Percentiles rank a stretch among this genome's conserved stretches.
These are phyloP conservation scores for Collybia mongolica DNA, from an alignment of 768 basidiomycete genomes.

Conservation along the genomic window DNA sequence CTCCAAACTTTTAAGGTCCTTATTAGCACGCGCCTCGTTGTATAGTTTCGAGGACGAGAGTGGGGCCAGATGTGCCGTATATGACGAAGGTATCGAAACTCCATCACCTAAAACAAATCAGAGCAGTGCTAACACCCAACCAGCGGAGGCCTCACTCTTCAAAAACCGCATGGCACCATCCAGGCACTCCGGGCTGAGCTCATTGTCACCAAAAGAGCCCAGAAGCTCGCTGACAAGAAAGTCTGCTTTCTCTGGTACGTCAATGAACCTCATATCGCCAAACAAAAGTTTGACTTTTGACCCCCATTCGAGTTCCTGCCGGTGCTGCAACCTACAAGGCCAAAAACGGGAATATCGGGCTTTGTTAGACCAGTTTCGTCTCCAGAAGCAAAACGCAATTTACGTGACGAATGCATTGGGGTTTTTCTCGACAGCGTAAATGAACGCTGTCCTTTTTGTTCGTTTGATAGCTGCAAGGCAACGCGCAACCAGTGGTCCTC, in stretches of 20 bases:
- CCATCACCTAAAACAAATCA: slow-evolving; percentile 63
- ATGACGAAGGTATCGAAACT: slow-evolving; percentile 95
- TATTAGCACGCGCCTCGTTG: slow-evolving; percentile 71
- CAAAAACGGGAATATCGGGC: too few relatives aligned
- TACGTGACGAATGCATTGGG: slow-evolving; percentile 94
- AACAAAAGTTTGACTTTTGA: slow-evolving; percentile 77
- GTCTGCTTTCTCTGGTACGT: slow-evolving; percentile 85
- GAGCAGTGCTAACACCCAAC: too few relatives aligned
- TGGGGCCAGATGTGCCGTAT: slow-evolving; percentile 93
- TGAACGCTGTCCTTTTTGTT: slow-evolving; percentile 53
- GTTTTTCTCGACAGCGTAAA: slow-evolving; percentile 97
- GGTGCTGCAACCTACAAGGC: slow-evolving; percentile 70
- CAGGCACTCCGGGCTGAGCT: slow-evolving; percentile 95
- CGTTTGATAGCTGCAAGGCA: slow-evolving; percentile 76
- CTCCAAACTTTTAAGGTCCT: slow-evolving; percentile 74
- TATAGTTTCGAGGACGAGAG: slow-evolving; percentile 92
- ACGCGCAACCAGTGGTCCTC: slow-evolving; percentile 89
- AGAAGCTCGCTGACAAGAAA: slow-evolving; percentile 94
- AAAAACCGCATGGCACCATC: slow-evolving; percentile 94
- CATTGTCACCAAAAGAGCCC: slow-evolving; percentile 98
- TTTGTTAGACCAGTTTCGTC: too few relatives aligned
- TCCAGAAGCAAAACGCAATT: slow-evolving; percentile 3
- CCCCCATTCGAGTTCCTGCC: slow-evolving; percentile 82
- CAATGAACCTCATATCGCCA: slow-evolving; percentile 89
- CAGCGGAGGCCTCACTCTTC: slow-evolving; percentile 87